Base-by-base conservation (phyloP, 202 grass and related monocot species). In the Carex arenaria region DNA sequence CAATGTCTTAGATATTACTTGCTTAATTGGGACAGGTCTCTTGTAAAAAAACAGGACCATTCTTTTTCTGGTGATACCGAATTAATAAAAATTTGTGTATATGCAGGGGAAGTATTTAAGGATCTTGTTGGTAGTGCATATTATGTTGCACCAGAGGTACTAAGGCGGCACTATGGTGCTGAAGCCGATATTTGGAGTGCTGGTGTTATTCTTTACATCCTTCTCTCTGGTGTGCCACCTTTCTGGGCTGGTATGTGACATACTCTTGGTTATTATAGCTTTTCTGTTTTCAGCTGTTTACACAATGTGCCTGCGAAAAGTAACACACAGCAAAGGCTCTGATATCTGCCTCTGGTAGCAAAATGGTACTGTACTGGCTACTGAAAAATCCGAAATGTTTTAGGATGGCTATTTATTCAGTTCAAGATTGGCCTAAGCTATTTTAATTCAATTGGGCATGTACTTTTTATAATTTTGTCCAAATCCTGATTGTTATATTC, bases 121-220 rank as follows among this genome's bases (percentile, higher is more conserved):
- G 97, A 99, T 91, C 88, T 99, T 63, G 97, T 99, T 32, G 96
- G 96, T 83, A 99, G 97, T 78, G 97, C 93, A 0, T 99, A 99
- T 84, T 99, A 99, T 88, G 97, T 99, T 80, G 97, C 97, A 38
- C 97, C 97, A 68, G 97, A 99, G 82, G 97, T 99, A 20, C 82
- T 99, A 61, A 92, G 90, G 79, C 80, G 91, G 32, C 86, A 86
- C 53, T 99, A 99, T 84, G 90, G 91, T 83, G 90, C 93, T 45
- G 97, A 96, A 43, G 90, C 93, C 69, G 97, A 99, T 85, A 96
- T 99, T 74, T 99, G 97, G 97, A 94, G 97, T 73, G 97, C 93
- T 81, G 97, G 93, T 23, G 87, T 99, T 78, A 99, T 99, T 85
- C 93, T 99, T 55, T 99, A 96, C 84, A 99, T 99, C 84, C 97